Percentiles rank a stretch among this genome's conserved stretches.
Conservation (phyloP, 1,284 basidiomycete species). For the Malassezia cuniculi region DNA sequence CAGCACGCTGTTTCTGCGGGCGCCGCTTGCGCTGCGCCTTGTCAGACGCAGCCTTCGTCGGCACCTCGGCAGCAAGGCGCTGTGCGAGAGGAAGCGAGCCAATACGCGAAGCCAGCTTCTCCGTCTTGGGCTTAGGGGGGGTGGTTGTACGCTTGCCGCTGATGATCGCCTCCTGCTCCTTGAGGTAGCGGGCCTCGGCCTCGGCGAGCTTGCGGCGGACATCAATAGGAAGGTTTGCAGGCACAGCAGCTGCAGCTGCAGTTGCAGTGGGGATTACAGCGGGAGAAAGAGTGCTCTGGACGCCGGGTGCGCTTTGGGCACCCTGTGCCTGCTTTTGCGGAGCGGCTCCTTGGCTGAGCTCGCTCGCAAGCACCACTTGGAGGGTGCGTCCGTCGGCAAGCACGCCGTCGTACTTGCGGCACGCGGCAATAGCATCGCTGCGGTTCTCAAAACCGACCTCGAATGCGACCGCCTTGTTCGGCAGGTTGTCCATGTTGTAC, state of each 20-base stretch:
- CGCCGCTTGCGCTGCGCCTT: too few species aligned
- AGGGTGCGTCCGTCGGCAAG: constrained; percentile 39
- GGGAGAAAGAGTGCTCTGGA: too few species aligned
- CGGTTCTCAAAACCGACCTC: constrained; percentile 30
- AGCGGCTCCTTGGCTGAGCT: background rate
- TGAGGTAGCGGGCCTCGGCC: constrained; percentile 11
- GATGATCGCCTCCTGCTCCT: constrained; percentile 9
- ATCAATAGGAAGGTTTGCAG: constrained; percentile 8
- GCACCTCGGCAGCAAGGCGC: constrained; percentile 3
- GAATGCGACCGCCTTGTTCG: constrained; percentile 31
- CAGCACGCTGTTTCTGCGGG: too few species aligned
- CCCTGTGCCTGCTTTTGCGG: background rate
- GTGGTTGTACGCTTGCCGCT: background rate
- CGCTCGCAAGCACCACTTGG: constrained; percentile 22
- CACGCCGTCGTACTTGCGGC: constrained; percentile 34
- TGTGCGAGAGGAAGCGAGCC: constrained; percentile 11
- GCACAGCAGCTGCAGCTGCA: too few species aligned
- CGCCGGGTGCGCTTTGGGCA: background rate
- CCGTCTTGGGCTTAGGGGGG: background rate
- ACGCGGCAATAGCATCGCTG: constrained; percentile 24
- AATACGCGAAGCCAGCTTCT: constrained; percentile 3
- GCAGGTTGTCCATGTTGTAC: constrained; percentile 15
- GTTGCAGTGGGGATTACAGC: too few species aligned
- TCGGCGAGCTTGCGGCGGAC: constrained; percentile 11
- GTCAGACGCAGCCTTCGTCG: too few species aligned